phyloP scores from a whole-genome alignment of 805 yeast species.

The Candida dendrica region DNA sequence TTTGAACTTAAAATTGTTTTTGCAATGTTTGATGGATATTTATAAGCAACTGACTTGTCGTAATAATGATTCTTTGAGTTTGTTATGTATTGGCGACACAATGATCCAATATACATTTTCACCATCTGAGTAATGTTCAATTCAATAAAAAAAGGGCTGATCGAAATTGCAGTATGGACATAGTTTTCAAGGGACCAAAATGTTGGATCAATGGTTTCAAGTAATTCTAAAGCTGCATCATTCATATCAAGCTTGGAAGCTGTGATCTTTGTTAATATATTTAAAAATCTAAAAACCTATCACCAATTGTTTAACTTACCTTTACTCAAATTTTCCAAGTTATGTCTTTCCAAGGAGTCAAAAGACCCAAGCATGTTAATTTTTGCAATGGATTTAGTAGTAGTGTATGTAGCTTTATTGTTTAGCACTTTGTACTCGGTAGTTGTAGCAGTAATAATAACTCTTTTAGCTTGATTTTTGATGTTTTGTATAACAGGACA shows the following conservation, averaged over 20 bases:
- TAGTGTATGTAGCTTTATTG: too few species aligned
- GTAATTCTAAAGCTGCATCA: constrained; percentile 1
- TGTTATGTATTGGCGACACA: constrained; percentile 1
- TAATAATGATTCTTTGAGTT: constrained; percentile 1
- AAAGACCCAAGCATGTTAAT: too few species aligned
- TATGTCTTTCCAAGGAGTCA: too few species aligned
- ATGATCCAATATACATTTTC: not conserved
- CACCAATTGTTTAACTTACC: too few species aligned
- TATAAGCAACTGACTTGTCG: constrained; percentile 3
- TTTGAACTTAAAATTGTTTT: not conserved
- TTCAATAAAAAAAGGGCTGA: not conserved
- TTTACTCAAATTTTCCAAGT: too few species aligned
- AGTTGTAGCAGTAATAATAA: too few species aligned
- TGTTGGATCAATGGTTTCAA: constrained; percentile 3
- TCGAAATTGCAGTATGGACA: not conserved
- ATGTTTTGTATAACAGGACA: too few species aligned
- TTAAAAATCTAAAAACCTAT: too few species aligned
- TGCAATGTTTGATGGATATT: not conserved
- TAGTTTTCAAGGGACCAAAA: constrained; percentile 2
- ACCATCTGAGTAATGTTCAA: not conserved
- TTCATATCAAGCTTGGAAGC: not conserved
- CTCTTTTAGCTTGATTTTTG: too few species aligned
- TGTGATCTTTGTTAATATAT: too few species aligned
- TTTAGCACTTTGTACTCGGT: too few species aligned
- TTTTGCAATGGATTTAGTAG: too few species aligned